phyloP scores from a whole-genome alignment of 2,329 filamentous ascomycete species.

The Penicillium aurantiogriseum region DNA sequence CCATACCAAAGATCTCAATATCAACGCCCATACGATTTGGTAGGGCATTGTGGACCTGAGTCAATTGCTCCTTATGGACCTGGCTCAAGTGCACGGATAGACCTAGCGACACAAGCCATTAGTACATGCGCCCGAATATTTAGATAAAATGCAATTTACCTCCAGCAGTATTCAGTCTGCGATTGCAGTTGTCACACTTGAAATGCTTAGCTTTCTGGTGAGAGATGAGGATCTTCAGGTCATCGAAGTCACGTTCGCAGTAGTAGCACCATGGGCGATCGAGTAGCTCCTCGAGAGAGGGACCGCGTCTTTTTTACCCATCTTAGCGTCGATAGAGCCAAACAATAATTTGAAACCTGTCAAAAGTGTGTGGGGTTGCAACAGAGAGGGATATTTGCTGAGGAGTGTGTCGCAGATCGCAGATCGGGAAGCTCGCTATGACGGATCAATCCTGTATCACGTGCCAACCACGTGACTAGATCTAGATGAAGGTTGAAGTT shows the following conservation, averaged over 20 bases:
- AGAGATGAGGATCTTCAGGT: slow-evolving; percentile 91
- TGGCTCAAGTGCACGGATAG: slow-evolving; percentile 97
- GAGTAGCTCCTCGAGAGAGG: slow-evolving; percentile 84
- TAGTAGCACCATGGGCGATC: slow-evolving; percentile 96
- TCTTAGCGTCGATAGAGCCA: slow-evolving; percentile 40
- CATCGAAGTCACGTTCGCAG: slow-evolving; percentile 98
- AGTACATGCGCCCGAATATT: slow-evolving; percentile 1
- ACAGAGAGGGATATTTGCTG: not conserved
- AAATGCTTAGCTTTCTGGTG: slow-evolving; percentile 99
- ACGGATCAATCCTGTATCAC: not conserved
- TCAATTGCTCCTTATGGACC: slow-evolving; percentile 91
- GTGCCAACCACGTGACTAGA: not conserved
- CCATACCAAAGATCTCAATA: slow-evolving; percentile 97
- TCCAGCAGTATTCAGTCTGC: slow-evolving; percentile 89
- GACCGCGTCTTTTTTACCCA: slow-evolving; percentile 88
- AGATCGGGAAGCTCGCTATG: not conserved
- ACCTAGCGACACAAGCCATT: slow-evolving; percentile 53
- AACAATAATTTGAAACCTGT: not conserved
- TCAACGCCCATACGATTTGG: slow-evolving; percentile 81
- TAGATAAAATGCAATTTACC: slow-evolving; percentile 59
- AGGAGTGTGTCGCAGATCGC: not conserved
- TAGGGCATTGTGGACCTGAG: slow-evolving; percentile 86
- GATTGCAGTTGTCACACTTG: slow-evolving; percentile 88
- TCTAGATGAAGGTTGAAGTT: not conserved
- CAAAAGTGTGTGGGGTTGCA: not conserved